These are phyloP conservation scores for Botryotinia globosa DNA, from an alignment of 2,329 filamentous ascomycete genomes.

Conservation along the genomic window DNA sequence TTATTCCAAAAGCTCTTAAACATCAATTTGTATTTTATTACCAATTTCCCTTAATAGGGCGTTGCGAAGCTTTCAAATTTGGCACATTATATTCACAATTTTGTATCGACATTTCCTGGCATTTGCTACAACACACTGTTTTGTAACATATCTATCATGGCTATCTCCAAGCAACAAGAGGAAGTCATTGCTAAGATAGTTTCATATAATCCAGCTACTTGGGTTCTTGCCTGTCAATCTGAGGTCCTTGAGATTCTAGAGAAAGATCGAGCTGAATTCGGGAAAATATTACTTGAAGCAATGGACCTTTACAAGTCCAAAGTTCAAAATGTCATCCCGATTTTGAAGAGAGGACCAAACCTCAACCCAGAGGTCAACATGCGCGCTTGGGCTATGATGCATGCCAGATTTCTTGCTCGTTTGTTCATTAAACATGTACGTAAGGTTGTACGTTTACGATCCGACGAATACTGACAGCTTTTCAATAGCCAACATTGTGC, in stretches of 20 bases:
- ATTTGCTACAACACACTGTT: background rate
- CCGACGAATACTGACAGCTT: background rate
- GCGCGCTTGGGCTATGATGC: background rate
- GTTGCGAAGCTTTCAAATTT: background rate
- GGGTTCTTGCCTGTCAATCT: background rate
- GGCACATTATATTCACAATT: background rate
- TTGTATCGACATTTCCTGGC: background rate
- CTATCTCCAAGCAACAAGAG: background rate
- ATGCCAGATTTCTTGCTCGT: background rate
- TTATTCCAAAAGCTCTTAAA: background rate
- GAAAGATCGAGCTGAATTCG: background rate
- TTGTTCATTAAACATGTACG: slow-evolving; percentile 16
- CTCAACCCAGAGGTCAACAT: background rate
- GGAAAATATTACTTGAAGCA: background rate
- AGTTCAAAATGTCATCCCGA: background rate
- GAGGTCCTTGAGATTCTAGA: background rate
- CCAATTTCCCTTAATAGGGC: fast-evolving
- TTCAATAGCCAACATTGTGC: background rate
- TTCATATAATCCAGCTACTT: background rate
- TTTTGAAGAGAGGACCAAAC: background rate
- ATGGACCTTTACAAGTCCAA: background rate
- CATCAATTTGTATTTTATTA: background rate
- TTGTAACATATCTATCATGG: background rate
- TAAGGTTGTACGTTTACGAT: background rate
- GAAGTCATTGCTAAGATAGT: background rate